Base-by-base conservation (phyloP, 2,329 filamentous ascomycete species). In the Colletotrichum sp. region DNA sequence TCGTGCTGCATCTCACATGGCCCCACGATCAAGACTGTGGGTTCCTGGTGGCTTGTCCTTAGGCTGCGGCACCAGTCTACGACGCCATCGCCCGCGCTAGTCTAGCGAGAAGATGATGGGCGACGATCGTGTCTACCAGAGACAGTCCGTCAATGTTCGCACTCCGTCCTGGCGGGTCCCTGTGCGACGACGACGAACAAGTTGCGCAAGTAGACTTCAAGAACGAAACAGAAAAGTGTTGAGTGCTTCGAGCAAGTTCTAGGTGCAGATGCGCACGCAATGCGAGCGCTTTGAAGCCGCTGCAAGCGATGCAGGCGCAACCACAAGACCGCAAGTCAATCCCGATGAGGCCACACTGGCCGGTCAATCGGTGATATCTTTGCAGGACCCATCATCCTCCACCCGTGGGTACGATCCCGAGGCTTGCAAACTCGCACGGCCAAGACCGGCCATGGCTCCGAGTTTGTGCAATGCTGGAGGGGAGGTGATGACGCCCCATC, bases 181-280 rank as follows among this genome's bases (percentile, higher is more conserved):
- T 28, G 62, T 67, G 62, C 62, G 36, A 75, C 69, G 9, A 68
- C 24, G 44, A 16, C n/a, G 32, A 52, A 76, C 44, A 44, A 69
- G 57, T 72, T 57, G 10, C 30, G n/a, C 36, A 16, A 21, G 34
- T 26, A 66, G 10, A 21, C 28, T 44, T 24, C n/a, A 13, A 5
- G 34, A 28, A 18, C 26, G 9, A 18, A 30, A 7, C 44, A 52
- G 49, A 39, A 24, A 15, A 24, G 55, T n/a, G 65, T 21, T 16
- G 65, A 73, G 62, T 76, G 59, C 66, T 70, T 68, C 49, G 39
- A 73, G 55, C 69, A 78, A 64, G 34, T 74, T 66, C 74, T 65
- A 62, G 64, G 32, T 70, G 65, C 65, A 70, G 74, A 59, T 39
- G 68, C 69, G 69, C 72, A 67, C 62, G 62, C 72, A 67, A 49